Base-by-base conservation (phyloP, 2,329 filamentous ascomycete species). In the Colletotrichum lupini region DNA sequence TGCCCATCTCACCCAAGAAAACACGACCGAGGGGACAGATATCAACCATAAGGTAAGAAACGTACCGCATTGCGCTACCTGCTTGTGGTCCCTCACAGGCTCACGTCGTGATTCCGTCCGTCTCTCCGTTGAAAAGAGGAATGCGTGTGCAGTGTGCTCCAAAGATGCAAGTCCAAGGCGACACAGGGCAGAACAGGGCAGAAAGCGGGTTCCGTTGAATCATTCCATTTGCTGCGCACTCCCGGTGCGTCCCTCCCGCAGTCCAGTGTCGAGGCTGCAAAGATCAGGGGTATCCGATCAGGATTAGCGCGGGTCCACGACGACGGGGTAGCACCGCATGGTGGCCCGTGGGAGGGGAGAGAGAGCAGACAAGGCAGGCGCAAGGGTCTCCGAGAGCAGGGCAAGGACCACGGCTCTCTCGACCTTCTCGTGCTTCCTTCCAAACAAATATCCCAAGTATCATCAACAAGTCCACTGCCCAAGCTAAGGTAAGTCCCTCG, bases 91-190 rank as follows among this genome's bases (percentile, higher is more conserved):
- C 35, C 35, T 42, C 16, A 19, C 16, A 8, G 16, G 37, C 37
- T 42, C 37, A 42, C 37, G 16, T 19, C 14, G 14, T 42, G 37
- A 42, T 19, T 42, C 37, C 16, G 37, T 42, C 37, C 16, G 6
- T 42, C 37, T 42, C 42, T 49, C 42, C 42, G 42, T 49, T 22
- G 42, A 11, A 49, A 49, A 22, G 42, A 49, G 30, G 62, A 28
- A 58, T 49, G 42, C n/a, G 19, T 19, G 42, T 49, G 19, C 42
- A 22, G 32, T 12, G 32, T 35, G 11, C 32, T 35, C 7, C 8
- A n/a, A 22, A 49, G 61, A 49, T 49, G 62, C 62, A 65, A 26
- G 62, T 28, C 62, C n/a, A 30, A 42, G n/a, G 30, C 30, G 32
- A 55, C 62, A 65, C 53, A 49, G 24, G 30, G 28, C 24, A 63